Base-by-base conservation (phyloP, 495 filamentous ascomycete species). In the Tuber calosporum region DNA sequence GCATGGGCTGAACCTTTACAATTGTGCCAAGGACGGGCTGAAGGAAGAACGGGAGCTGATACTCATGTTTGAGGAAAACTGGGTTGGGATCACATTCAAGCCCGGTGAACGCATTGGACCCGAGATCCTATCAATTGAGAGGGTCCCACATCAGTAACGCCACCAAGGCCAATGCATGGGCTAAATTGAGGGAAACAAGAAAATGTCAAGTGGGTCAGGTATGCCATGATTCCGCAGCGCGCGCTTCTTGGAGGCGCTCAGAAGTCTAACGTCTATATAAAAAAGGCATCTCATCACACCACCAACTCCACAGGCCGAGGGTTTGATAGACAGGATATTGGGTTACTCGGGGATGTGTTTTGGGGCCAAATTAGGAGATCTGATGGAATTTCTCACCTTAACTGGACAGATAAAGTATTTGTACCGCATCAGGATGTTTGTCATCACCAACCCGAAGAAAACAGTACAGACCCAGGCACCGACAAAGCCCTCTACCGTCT, bases 341-440 rank as follows among this genome's bases (percentile, higher is more conserved):
- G 48, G 48, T 13, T 13, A n/a, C n/a, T 58, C n/a, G 9, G 48
- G 20, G 48, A 26, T 26, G 22, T 26, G 9, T 58, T 30, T 58
- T 17, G 26, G 53, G 26, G 53, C 17, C 13, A 34, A 8, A 34
- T 62, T 34, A 62, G 53, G 26, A 34, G 26, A 30, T 62, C 17
- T 62, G 41, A 41, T 26, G 69, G 17, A 62, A 15, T 7, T 8
- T 82, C 86, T 82, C 84, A 90, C 88, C 79, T 93, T 97, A 41
- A 97, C 96, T 1, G 96, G 96, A 84, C 96, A 99, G 82, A 97
- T 96, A 84, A 98, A 98, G 85, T 98, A 99, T 80, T 94, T 92
- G 85, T 92, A 97, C 40, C 90, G 89, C 87, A 94, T 93, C 74
- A 99, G 86, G 62, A 95, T 79, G 81, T 96, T 93, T 69, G 93